Percentiles rank a stretch among this genome's conserved stretches.
Conservation (phyloP, 805 yeast genomes). For the Cyberlindnera euphorbiiphila region DNA sequence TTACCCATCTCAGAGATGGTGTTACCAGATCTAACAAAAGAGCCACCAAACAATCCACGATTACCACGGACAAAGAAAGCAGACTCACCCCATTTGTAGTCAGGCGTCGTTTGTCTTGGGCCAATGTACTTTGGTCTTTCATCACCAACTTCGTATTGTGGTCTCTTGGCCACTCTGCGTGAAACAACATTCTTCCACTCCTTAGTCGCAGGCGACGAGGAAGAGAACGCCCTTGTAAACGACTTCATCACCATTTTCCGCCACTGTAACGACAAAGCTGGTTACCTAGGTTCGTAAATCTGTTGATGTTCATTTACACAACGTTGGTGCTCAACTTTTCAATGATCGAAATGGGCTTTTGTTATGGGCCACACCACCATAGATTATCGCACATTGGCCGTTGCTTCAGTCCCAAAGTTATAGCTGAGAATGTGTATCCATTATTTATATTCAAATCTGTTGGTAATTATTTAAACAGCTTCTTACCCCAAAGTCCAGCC, state of each 20-base stretch:
- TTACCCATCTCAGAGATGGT: constrained; percentile 69
- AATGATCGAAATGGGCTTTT: background rate
- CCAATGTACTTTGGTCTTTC: constrained; percentile 46
- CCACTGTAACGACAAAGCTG: no score
- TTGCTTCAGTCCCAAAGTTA: no score
- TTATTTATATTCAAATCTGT: background rate
- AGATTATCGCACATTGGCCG: no score
- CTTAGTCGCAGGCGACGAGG: constrained; percentile 20
- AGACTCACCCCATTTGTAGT: constrained; percentile 77
- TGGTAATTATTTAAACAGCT: constrained; percentile 21
- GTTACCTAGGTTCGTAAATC: no score
- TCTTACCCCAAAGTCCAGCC: constrained; percentile 23
- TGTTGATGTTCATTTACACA: no score
- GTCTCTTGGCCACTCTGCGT: constrained; percentile 42
- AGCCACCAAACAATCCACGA: constrained; percentile 88
- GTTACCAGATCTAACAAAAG: constrained; percentile 72
- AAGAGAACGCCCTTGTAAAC: constrained; percentile 22
- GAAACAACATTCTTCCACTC: constrained; percentile 44
- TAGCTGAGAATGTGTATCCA: no score
- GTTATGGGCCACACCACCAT: constrained; percentile 13
- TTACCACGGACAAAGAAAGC: constrained; percentile 77
- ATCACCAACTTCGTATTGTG: constrained; percentile 51
- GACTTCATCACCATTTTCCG: no score
- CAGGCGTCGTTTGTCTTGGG: constrained; percentile 45
- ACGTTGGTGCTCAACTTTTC: constrained; percentile 5